Evolutionary conservation across 2,329 filamentous ascomycete species (phyloP), one percentile per base, ranked within the genome.

Genomic region (Beauveria caledonica): DNA sequence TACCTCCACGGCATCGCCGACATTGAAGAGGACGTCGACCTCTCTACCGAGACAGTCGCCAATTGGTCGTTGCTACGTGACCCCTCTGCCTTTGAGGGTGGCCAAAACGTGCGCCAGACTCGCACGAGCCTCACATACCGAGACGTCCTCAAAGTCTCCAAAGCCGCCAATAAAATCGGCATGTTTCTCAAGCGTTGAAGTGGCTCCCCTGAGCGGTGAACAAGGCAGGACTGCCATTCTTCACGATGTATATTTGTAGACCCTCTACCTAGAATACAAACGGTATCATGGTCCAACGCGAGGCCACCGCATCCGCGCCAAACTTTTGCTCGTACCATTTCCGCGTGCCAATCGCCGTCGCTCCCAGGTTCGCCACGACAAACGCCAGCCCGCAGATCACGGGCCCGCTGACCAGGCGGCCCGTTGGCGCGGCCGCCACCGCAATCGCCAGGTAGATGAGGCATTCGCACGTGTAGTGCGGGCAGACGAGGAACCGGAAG

Each of bases 391-490:
- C 90, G 60, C 84, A 84, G 40, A 89, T 68, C 48, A 97, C 72
- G 0, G 92, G 93, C 70, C 77, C 82, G 73, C 96, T 97, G 62
- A 90, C 71, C 60, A 82, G 64, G 36, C 77, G 73, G 11, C 86
- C 88, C 8, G 75, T 68, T 0, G 92, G 92, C 1, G 92, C 91
- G 33, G 87, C 86, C 44, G 88, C 72, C 50, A 94, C 74, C 3
- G 90, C 83, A 64, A 99, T 75, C n/a, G 87, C 82, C 21, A 92
- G 70, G 71, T 99, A 97, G 62, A 97, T 84, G 45, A 88, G 71
- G 69, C 90, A 92, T 75, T 97, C 94, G 68, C 88, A 90, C 3
- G 89, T 89, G 73, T 97, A 99, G 74, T 99, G 94, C 19, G 94
- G 92, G 67, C 89, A 95, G 44, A 97, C 75, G 23, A 95, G 73